Evolutionary conservation across 108 stramenopile genomes (phyloP), one percentile per base, ranked within the genome.

Genomic region (Conticribra guillardii): DNA sequence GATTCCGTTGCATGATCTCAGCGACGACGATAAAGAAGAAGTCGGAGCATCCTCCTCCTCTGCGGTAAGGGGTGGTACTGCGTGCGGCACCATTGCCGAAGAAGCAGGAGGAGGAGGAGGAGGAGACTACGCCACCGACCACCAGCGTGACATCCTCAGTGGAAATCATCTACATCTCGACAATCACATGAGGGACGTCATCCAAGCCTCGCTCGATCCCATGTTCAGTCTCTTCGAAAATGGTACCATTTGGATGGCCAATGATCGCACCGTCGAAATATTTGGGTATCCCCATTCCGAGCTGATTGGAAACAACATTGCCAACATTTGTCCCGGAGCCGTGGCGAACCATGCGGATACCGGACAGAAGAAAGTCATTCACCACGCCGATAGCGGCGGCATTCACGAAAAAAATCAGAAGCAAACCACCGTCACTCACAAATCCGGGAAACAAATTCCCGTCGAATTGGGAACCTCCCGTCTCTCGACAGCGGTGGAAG

Each of bases 251-350:
- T 33, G 45, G 18, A 74, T 65, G 54, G 76, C 73, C 14, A 84
- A 84, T 26, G 52, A 69, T 28, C 60, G 66, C 24, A 65, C 76
- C 8, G 19, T 54, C 5, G 46, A 61, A 0, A 17, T 76, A n/a
- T 84, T 84, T 59, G 84, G 84, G 29, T 84, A 82, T 30, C 41
- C 64, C 14, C 32, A 37, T 24, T 18, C 9, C 9, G 80, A 78
- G 34, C 61, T 84, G 9, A 19, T 78, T 15, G 67, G 72, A 14
- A 67, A 52, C 31, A 64, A 84, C 53, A 72, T 84, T 26, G 48
- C 51, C 2, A 46, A 58, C 26, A 64, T 84, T 24, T 84, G 74
- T 48, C 72, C 72, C 0, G 23, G 44, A 22, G 67, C 67, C 37
- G 37, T n/a, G 76, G 81, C 63, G 76, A 66, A 14, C 52, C 31